These are phyloP conservation scores for Penicillium brasilianum DNA, from an alignment of 2,329 filamentous ascomycete genomes.

Conservation along the genomic window DNA sequence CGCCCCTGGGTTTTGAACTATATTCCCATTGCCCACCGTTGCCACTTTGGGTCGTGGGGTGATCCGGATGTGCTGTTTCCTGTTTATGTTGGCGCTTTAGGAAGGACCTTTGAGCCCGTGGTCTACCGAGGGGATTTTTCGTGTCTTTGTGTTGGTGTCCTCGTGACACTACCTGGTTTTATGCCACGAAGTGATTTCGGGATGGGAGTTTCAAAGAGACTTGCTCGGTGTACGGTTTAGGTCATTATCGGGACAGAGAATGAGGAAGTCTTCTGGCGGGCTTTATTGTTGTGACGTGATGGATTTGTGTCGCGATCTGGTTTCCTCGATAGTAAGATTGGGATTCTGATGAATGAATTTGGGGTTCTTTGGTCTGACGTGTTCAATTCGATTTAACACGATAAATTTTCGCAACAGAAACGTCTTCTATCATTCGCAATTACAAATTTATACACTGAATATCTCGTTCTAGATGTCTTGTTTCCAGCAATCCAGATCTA, in stretches of 20 bases:
- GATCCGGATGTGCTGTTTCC: conserved; percentile 30
- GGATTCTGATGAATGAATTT: neutral
- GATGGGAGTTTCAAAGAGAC: conserved; percentile 19
- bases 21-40: neutral
- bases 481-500: neutral
- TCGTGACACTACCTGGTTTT: conserved; percentile 16
- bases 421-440: neutral
- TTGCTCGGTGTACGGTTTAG: conserved; percentile 15
- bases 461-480: too few relatives aligned
- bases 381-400: neutral
- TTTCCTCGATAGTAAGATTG: conserved; percentile 3
- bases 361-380: neutral
- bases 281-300: neutral
- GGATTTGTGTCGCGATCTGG: neutral
- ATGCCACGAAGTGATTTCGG: neutral
- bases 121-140: conserved; percentile 24
- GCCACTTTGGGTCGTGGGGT: conserved; percentile 25
- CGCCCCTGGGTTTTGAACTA: neutral
- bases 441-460: neutral
- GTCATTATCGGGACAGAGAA: neutral
- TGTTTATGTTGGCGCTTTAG: neutral
- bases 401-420: neutral
- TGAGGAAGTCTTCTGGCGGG: neutral
- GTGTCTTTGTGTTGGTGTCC: conserved; percentile 9
- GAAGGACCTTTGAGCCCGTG: conserved; percentile 13